Evolutionary conservation across 108 stramenopile species (phyloP), one percentile per base, ranked within the genome.

Genomic region (Bacterosira constricta): DNA sequence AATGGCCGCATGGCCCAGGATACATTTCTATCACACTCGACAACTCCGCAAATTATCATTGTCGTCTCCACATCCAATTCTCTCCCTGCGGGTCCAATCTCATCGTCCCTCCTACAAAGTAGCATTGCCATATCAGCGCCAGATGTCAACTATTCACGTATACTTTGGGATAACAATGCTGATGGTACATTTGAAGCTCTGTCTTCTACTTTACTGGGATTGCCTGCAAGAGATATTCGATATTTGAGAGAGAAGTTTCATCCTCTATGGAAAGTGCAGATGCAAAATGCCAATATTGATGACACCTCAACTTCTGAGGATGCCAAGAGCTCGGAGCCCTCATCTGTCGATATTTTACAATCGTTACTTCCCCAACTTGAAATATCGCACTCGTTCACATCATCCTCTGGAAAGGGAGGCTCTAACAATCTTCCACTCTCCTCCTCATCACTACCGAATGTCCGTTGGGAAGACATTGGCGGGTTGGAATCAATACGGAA

Each of bases 401-500:
- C 53, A 51, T 15, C 66, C 4, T 59, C 60, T 9, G 23, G 67
- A 1, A 63, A 63, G 29, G 69, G 41, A 51, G 71, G 77, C 52
- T 73, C 77, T 13, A 56, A 56, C 35, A 52, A 71, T 21, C 55
- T 79, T 49, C 77, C 73, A 25, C 82, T 83, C 3, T 71, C 83
- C 6, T 72, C 80, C 2, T 45, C 75, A 15, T 66, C 79, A 8
- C 78, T 96, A 18, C 89, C 95, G 1, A 75, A 90, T 39, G 88
- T 93, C 50, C 77, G 78, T 42, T 96, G 95, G 95, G 89, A 95
- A 18, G 99, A 99, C 69, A 90, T 99, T 11, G 99, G 98, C 3
- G 99, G 99, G 37, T 73, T 98, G 66, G 88, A 85, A 30, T 77
- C 95, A 51, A 97, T 98, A 11, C 93, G 98, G 52, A 63, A 84